Percentiles rank a stretch among this genome's conserved stretches.
Evolutionary conservation across 1,284 basidiomycete species (phyloP).

Genomic region (Ustilago bromivora): DNA sequence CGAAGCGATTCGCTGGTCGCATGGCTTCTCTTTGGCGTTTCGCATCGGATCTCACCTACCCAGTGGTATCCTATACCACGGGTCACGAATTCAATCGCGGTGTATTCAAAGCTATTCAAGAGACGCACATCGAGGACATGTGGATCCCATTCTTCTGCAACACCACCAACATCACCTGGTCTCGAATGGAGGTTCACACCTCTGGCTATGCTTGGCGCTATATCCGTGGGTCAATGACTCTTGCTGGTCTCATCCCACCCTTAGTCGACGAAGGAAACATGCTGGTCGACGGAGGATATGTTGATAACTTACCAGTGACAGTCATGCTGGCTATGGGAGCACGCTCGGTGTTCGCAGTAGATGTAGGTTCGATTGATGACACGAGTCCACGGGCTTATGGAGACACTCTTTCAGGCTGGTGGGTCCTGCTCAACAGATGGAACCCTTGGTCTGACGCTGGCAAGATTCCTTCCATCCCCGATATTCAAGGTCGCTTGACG

Average conservation of each 20-base stretch:
- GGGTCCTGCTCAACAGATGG: conserved; percentile 91
- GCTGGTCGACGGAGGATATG: conserved; percentile 67
- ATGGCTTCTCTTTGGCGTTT: conserved; percentile 97
- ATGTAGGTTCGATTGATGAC: conserved; percentile 95
- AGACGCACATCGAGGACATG: conserved; percentile 86
- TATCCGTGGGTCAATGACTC: conserved; percentile 93
- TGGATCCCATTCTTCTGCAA: conserved; percentile 99
- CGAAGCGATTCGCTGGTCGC: conserved; percentile 88
- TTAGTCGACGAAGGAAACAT: conserved; percentile 91
- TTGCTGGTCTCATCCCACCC: conserved; percentile 93
- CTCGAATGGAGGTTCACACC: conserved; percentile 96
- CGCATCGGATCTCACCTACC: conserved; percentile 94
- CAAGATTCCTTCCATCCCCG: conserved; percentile 90
- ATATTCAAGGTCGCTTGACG: conserved; percentile 93
- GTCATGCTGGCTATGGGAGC: conserved; percentile 94
- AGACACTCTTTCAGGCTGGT: conserved; percentile 96
- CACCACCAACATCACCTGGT: conserved; percentile 97
- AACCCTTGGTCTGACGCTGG: conserved; percentile 75
- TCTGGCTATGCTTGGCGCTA: conserved; percentile 80
- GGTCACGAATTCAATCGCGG: conserved; percentile 73
- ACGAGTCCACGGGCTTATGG: conserved; percentile 94
- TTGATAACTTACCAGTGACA: conserved; percentile 75
- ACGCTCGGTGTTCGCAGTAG: conserved; percentile 90
- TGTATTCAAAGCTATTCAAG: conserved; percentile 52
- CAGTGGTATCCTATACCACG: conserved; percentile 96